Conservation (phyloP, 768 basidiomycete species). For the Leucocoprinus birnbaumii region DNA sequence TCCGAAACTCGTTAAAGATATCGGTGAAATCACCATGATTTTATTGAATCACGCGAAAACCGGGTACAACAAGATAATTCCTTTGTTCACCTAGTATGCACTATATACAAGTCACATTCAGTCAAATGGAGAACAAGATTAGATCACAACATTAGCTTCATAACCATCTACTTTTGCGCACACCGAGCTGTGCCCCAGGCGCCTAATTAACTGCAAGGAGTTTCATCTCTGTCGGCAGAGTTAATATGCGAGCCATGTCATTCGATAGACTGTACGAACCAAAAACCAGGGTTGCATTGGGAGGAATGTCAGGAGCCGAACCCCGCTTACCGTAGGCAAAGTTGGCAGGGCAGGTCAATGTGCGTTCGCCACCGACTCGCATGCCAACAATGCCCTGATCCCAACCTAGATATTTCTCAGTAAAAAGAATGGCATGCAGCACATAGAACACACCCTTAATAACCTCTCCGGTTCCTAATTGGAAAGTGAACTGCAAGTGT, state of each 20-base stretch:
- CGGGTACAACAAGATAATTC: background rate
- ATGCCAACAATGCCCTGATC: conserved; percentile 91
- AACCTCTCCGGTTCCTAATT: conserved; percentile 83
- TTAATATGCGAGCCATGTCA: background rate
- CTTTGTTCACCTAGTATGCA: background rate
- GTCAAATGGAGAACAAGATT: conserved; percentile 13
- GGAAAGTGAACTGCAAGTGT: conserved; percentile 62
- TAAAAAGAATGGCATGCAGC: too few relatives aligned
- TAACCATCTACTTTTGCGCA: conserved; percentile 10
- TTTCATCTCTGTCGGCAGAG: conserved; percentile 57
- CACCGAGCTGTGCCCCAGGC: background rate
- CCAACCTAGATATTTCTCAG: conserved; percentile 66
- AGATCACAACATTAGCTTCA: conserved; percentile 1
- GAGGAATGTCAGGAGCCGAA: conserved; percentile 55
- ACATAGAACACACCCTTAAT: conserved; percentile 88
- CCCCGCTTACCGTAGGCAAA: conserved; percentile 71
- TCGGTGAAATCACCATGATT: too few relatives aligned
- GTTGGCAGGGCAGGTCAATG: conserved; percentile 68
- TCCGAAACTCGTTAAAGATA: too few relatives aligned
- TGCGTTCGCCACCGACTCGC: conserved; percentile 87
- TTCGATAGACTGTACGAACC: conserved; percentile 43
- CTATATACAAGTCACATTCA: background rate
- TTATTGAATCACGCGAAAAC: too few relatives aligned
- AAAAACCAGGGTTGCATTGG: conserved; percentile 79
- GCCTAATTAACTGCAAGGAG: conserved; percentile 62